Evolutionary conservation across 345 rosid genomes (phyloP).

Genomic region (Nephelium lappaceum): DNA sequence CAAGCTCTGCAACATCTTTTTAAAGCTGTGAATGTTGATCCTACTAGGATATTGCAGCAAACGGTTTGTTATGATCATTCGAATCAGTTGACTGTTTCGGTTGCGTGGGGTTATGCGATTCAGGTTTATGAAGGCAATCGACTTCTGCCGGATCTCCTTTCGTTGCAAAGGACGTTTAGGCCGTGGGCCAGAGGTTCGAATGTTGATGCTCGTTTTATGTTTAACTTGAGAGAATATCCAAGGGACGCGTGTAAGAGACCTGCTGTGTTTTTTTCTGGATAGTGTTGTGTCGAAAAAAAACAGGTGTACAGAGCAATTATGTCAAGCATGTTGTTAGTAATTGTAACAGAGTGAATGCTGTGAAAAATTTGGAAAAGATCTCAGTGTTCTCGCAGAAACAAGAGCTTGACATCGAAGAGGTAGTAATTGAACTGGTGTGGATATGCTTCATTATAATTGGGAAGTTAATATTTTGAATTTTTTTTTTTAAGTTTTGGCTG

Average conservation of each 20-base stretch:
- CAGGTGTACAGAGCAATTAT: slow-evolving; percentile 67
- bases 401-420: slow-evolving; percentile 58
- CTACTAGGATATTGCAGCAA: slow-evolving; percentile 82
- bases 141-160: slow-evolving; percentile 75
- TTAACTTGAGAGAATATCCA: slow-evolving; percentile 70
- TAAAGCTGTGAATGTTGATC: slow-evolving; percentile 59
- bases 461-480: neutral
- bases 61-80: slow-evolving; percentile 72
- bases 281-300: slow-evolving; percentile 48
- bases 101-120: slow-evolving; percentile 90
- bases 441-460: neutral
- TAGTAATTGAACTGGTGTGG: slow-evolving; percentile 25
- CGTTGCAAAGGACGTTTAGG: slow-evolving; percentile 61
- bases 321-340: slow-evolving; percentile 40
- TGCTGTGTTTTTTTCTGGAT: slow-evolving; percentile 55
- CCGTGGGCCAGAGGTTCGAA: slow-evolving; percentile 77
- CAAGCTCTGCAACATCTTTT: slow-evolving; percentile 62
- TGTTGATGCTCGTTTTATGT: slow-evolving; percentile 55
- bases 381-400: slow-evolving; percentile 55
- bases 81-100: slow-evolving; percentile 60
- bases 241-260: slow-evolving; percentile 75
- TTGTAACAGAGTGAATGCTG: slow-evolving; percentile 48
- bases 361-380: slow-evolving; percentile 49
- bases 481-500: neutral
- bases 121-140: slow-evolving; percentile 74